Conservation (phyloP, 1,139 yeast species). For the Protomyces arabidopsidicola region DNA sequence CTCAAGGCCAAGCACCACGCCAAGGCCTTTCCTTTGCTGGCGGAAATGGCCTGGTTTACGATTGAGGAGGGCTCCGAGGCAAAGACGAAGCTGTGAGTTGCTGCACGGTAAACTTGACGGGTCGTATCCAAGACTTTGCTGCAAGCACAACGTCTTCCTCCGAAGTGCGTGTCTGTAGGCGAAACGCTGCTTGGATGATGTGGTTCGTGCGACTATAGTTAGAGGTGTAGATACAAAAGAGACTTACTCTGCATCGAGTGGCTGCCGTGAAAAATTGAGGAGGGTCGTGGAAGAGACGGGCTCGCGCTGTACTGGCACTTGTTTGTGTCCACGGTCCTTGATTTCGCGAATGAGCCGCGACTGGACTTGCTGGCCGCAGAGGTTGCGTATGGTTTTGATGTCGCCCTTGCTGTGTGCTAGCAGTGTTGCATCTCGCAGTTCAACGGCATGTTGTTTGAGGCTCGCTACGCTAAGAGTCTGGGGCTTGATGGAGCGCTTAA, state of each 20-base stretch:
- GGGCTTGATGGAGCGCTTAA: not conserved
- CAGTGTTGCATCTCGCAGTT: not conserved
- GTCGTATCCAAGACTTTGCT: constrained; percentile 8
- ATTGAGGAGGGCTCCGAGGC: constrained; percentile 31
- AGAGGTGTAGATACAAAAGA: not conserved
- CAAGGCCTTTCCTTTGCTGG: constrained; percentile 46
- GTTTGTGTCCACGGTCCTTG: not conserved
- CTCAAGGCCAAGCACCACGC: constrained; percentile 52
- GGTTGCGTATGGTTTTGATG: not conserved
- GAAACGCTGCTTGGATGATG: constrained; percentile 12
- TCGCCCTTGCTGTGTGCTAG: constrained; percentile 1
- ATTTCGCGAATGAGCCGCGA: constrained; percentile 12
- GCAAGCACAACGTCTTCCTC: constrained; percentile 6
- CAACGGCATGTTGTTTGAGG: not conserved
- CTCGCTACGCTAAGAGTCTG: not conserved
- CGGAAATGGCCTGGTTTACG: constrained; percentile 41
- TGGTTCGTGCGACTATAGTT: not conserved
- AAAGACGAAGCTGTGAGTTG: not conserved
- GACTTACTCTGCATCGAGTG: constrained; percentile 1
- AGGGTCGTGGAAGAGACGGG: not conserved
- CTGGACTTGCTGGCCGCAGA: constrained; percentile 12
- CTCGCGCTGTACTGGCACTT: not conserved
- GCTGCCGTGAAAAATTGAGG: constrained; percentile 9
- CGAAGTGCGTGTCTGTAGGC: not conserved
- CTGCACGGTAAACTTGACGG: constrained; percentile 8